phyloP scores from a whole-genome alignment of 345 rosid genomes.

The Acer yangbiense region DNA sequence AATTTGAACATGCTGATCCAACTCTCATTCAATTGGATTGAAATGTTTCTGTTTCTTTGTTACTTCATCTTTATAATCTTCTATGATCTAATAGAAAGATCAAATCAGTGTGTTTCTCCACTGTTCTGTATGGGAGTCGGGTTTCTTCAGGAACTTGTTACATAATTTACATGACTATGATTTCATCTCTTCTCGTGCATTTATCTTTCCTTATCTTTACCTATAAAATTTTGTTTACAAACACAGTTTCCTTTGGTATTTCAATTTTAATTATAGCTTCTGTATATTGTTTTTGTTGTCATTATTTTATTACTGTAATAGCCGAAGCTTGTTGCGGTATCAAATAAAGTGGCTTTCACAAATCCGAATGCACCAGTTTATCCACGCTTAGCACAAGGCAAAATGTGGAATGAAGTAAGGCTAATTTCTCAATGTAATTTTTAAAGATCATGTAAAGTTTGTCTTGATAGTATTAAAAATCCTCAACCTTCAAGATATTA shows the following conservation, averaged over 20 bases:
- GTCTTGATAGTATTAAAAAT: not conserved
- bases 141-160: not conserved
- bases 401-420: conserved; percentile 72
- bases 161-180: not conserved
- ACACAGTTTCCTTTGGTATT: not conserved
- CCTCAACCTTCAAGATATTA: not conserved
- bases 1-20: too few species aligned
- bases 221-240: not conserved
- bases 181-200: not conserved
- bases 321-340: conserved; percentile 75
- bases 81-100: not conserved
- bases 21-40: too few species aligned
- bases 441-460: not conserved
- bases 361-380: conserved; percentile 75
- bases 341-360: conserved; percentile 52
- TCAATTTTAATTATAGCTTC: not conserved
- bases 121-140: not conserved
- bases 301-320: conserved; percentile 21
- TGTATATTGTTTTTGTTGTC: not conserved
- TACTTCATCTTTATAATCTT: not conserved
- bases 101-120: not conserved
- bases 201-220: not conserved
- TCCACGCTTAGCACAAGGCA: conserved; percentile 72
- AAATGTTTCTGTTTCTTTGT: too few species aligned
- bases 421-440: not conserved